A percentile compares a stretch with the other conserved stretches of the same genome.
Evolutionary conservation across 305 asterid genomes (phyloP).

Genomic region (Fraxinus sp.): DNA sequence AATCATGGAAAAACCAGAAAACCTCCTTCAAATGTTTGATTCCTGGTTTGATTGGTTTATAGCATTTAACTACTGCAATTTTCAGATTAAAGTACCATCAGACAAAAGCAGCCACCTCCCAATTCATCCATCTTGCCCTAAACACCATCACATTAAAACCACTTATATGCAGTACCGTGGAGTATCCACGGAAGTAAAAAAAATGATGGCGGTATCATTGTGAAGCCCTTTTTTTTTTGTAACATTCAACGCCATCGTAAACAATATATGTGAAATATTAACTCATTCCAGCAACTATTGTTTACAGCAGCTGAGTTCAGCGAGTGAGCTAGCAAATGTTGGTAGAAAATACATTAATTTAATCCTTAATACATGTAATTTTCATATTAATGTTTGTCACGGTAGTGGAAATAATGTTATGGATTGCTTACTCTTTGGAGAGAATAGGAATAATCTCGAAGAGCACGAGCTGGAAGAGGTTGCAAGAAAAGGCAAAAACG

Average conservation of each 20-base stretch:
- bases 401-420: not conserved
- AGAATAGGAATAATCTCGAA: slow-evolving; percentile 88
- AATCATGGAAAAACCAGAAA: not conserved
- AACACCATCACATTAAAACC: slow-evolving; percentile 13
- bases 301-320: not conserved
- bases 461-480: slow-evolving; percentile 81
- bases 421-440: slow-evolving; percentile 64
- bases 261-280: not conserved
- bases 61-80: not conserved
- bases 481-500: slow-evolving; percentile 93
- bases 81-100: slow-evolving; percentile 33
- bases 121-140: slow-evolving; percentile 95
- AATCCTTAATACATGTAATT: not conserved
- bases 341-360: not conserved
- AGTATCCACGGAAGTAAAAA: not conserved
- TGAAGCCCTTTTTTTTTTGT: not conserved
- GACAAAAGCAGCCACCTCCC: slow-evolving; percentile 95
- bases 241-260: not conserved
- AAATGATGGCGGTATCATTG: not conserved
- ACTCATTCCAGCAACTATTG: not conserved
- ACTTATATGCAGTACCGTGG: slow-evolving; percentile 4
- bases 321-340: not conserved
- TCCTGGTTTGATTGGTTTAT: not conserved
- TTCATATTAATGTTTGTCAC: not conserved
- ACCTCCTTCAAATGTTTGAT: not conserved